Evolutionary conservation across 2,329 filamentous ascomycete genomes (phyloP).

Genomic region (Colletotrichum sp.): DNA sequence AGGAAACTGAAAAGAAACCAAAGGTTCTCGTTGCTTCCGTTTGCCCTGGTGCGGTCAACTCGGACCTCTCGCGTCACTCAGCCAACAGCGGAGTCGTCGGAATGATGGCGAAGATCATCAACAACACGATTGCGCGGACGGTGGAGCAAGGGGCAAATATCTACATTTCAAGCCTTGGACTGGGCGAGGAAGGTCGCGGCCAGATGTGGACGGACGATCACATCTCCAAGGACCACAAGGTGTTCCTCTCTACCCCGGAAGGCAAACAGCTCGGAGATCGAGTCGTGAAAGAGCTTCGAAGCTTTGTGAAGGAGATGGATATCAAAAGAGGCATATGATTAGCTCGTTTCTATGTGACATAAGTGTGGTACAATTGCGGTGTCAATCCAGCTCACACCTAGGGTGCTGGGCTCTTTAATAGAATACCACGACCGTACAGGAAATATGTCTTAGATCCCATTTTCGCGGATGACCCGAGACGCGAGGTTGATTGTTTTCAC

Average conservation of each 20-base stretch:
- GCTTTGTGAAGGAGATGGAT: background rate
- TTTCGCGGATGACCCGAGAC: background rate
- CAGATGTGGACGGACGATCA: background rate
- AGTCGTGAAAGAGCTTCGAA: background rate
- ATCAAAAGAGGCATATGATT: background rate
- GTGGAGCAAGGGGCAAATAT: background rate
- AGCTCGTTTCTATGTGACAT: background rate
- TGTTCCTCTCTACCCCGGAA: background rate
- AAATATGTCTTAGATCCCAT: background rate
- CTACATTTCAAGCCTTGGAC: background rate
- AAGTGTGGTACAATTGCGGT: background rate
- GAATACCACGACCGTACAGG: background rate
- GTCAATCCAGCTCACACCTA: background rate
- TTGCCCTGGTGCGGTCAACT: background rate
- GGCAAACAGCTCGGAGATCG: background rate
- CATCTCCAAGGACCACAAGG: background rate
- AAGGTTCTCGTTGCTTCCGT: background rate
- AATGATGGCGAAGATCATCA: background rate
- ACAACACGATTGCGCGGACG: background rate
- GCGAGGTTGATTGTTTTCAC: background rate
- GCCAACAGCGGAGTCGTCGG: background rate
- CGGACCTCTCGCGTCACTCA: background rate
- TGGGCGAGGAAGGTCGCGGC: background rate
- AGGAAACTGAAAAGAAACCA: background rate
- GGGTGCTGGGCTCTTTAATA: background rate